A percentile compares a stretch with the other conserved stretches of the same genome.
These are phyloP conservation scores for Wickerhamiella musiphila DNA, from an alignment of 805 yeast species.

Conservation along the genomic window DNA sequence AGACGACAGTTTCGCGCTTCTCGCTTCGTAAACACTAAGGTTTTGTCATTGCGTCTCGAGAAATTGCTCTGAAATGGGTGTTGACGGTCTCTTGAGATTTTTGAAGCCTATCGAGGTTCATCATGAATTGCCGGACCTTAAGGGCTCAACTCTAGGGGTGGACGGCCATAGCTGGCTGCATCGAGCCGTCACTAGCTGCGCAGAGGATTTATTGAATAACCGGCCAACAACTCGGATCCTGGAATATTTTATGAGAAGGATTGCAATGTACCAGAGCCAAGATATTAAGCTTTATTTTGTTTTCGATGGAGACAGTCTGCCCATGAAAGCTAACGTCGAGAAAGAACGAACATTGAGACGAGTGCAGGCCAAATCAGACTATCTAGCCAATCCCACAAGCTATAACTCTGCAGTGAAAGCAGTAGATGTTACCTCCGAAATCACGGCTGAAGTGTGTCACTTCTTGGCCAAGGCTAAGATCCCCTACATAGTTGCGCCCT, in stretches of 20 bases:
- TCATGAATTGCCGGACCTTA: constrained; percentile 37
- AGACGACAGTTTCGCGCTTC: too few species aligned
- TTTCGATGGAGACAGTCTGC: constrained; percentile 81
- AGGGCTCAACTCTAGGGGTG: constrained; percentile 71
- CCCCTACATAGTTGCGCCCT: constrained; percentile 82
- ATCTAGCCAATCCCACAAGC: not conserved
- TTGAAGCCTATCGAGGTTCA: constrained; percentile 56
- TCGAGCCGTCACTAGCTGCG: constrained; percentile 65
- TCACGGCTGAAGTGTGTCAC: constrained; percentile 73
- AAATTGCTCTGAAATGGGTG: constrained; percentile 69
- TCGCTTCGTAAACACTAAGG: too few species aligned
- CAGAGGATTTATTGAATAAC: constrained; percentile 60
- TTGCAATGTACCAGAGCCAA: constrained; percentile 46
- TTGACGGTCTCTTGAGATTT: constrained; percentile 63
- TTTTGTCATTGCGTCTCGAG: too few species aligned
- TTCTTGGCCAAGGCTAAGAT: constrained; percentile 36
- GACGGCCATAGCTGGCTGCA: constrained; percentile 97
- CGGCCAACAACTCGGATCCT: constrained; percentile 43
- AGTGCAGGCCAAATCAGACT: constrained; percentile 28
- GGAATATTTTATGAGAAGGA: constrained; percentile 46
- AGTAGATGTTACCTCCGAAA: constrained; percentile 72
- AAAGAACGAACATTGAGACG: constrained; percentile 41
- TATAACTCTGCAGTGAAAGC: constrained; percentile 22
- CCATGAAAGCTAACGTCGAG: constrained; percentile 64
- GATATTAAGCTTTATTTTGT: constrained; percentile 74